Evolutionary conservation across 2,329 filamentous ascomycete species (phyloP), one percentile per base, ranked within the genome.

Genomic region (Berkeleyomyces basicola): DNA sequence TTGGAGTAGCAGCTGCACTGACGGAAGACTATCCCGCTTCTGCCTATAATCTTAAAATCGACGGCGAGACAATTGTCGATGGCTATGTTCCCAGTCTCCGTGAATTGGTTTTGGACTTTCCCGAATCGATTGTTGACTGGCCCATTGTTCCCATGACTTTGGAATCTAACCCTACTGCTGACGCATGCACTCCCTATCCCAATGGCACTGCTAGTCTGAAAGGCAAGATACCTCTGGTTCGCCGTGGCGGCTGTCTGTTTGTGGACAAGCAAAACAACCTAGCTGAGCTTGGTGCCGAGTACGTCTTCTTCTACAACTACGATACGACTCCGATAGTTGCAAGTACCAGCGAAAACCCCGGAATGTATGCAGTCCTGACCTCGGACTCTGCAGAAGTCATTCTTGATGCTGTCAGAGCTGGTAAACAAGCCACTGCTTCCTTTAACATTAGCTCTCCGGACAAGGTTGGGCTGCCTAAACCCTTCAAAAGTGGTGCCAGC

Each of bases 1-100:
- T 76, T 5, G 71, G 75, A 4, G 72, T 78, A 36, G 77, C 75
- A 36, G 77, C 77, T 0, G 55, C 64, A 31, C 64, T 67, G 36
- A 14, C 53, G 3, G 36, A 39, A 5, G 49, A 42, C 5, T 43
- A 40, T 14, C 59, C 59, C 3, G 59, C 47, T 14, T n/a, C 14
- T 23, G n/a, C 47, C 1, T 61, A 43, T 16, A n/a, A 11, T 36
- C 37, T 61, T n/a, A 46, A 33, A 11, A 14, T 61, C 42, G 31
- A 36, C 39, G 59, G 40, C 7, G 5, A 51, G 7, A 16, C 9
- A 14, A 16, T n/a, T 44, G 11, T 33, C 7, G 47, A 55, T n/a
- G 59, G 59, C 23, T 61, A 61, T 31, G 36, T 61, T 14, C 16
- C 39, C 33, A 36, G 23, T 14, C 16, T 31, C 33, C 11, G 23